Conservation (phyloP, 1,284 basidiomycete genomes). For the Malassezia sp. region DNA sequence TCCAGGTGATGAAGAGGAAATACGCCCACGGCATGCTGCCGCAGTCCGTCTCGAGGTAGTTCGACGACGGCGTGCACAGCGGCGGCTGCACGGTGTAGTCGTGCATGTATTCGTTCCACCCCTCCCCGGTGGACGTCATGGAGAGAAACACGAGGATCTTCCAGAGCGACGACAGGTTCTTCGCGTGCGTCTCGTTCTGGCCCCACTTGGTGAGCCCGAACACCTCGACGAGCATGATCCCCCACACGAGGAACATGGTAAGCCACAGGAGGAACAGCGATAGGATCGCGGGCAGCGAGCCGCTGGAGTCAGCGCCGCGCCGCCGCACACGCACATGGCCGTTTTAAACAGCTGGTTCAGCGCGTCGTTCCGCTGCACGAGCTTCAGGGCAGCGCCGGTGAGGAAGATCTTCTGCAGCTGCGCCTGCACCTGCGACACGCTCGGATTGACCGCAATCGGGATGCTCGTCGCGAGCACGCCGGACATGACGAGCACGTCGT, state of each 20-base stretch:
- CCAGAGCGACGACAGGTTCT: slow-evolving; percentile 73
- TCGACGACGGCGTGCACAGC: slow-evolving; percentile 60
- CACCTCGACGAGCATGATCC: slow-evolving; percentile 77
- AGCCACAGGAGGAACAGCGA: slow-evolving; percentile 82
- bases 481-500: slow-evolving; percentile 69
- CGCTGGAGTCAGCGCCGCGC: too few relatives aligned
- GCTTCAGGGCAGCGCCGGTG: slow-evolving; percentile 82
- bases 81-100: slow-evolving; percentile 57
- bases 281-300: slow-evolving; percentile 75
- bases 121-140: slow-evolving; percentile 52
- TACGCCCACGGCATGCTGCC: slow-evolving; percentile 77
- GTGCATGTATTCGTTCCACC: slow-evolving; percentile 46
- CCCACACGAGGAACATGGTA: slow-evolving; percentile 82
- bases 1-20: slow-evolving; percentile 86
- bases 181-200: slow-evolving; percentile 57
- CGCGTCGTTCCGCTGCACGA: slow-evolving; percentile 76
- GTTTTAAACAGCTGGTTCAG: slow-evolving; percentile 96
- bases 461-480: slow-evolving; percentile 79
- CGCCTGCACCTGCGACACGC: slow-evolving; percentile 32
- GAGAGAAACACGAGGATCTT: slow-evolving; percentile 72
- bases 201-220: slow-evolving; percentile 86
- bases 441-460: slow-evolving; percentile 45
- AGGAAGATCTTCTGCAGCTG: slow-evolving; percentile 91
- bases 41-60: slow-evolving; percentile 69
- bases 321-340: too few relatives aligned